A percentile compares a stretch with the other conserved stretches of the same genome.
phyloP scores from a whole-genome alignment of 2,329 filamentous ascomycete species.

The Didymosphaeria variabile region DNA sequence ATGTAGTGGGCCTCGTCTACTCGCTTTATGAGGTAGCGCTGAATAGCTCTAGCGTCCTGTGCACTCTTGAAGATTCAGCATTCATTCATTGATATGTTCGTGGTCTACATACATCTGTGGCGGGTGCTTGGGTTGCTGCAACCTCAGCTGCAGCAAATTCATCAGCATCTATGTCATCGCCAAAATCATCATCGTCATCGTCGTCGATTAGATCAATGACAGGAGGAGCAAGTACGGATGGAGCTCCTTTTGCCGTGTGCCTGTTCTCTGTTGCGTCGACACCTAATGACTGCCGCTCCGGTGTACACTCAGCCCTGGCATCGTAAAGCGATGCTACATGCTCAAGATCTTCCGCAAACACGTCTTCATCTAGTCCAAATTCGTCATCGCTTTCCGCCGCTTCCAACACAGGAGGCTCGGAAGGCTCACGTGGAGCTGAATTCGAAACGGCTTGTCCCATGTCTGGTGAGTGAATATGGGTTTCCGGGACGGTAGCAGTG shows the following conservation, averaged over 20 bases:
- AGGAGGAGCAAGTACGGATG: constrained; percentile 18
- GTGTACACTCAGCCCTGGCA: constrained; percentile 43
- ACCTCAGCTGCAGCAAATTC: constrained; percentile 71
- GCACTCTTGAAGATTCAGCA: constrained; percentile 75
- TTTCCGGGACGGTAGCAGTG: constrained; percentile 17
- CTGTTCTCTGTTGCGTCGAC: constrained; percentile 5
- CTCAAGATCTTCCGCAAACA: constrained; percentile 67
- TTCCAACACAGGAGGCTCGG: constrained; percentile 3
- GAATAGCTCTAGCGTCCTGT: constrained; percentile 76
- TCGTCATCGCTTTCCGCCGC: constrained; percentile 51
- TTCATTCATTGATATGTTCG: constrained; percentile 25
- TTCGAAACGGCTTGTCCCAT: constrained; percentile 12
- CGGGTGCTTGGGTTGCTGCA: constrained; percentile 73
- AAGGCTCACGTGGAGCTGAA: constrained; percentile 4
- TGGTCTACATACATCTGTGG: constrained; percentile 62
- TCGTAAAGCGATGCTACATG: constrained; percentile 66
- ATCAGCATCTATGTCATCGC: constrained; percentile 76
- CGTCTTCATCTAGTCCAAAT: constrained; percentile 56
- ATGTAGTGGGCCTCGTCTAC: constrained; percentile 75
- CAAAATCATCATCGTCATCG: constrained; percentile 77
- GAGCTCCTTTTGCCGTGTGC: constrained; percentile 13
- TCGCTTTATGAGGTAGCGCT: constrained; percentile 84
- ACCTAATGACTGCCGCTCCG: constrained; percentile 9
- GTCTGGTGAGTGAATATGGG: constrained; percentile 21
- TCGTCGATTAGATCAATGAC: constrained; percentile 51